A percentile compares a stretch with the other conserved stretches of the same genome.
Evolutionary conservation across 306 rosid species (phyloP).

Genomic region (Lathyrus tuberosus): DNA sequence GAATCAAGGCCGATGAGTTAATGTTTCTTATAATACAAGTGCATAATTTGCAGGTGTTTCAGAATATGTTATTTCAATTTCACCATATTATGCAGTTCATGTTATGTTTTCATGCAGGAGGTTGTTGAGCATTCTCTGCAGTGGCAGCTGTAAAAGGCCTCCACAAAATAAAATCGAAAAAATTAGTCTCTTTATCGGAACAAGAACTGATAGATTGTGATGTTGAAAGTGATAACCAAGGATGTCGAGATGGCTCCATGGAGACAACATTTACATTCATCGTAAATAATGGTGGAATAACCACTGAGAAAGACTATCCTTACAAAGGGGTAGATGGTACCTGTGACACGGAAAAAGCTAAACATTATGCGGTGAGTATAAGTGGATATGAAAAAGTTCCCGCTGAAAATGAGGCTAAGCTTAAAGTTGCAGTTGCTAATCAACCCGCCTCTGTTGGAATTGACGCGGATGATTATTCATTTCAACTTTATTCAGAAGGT

Average conservation of each 20-base stretch:
- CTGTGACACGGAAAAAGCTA: constrained; percentile 44
- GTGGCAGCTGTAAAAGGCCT: constrained; percentile 87
- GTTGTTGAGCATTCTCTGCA: constrained; percentile 88
- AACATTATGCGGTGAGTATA: constrained; percentile 42
- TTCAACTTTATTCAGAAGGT: constrained; percentile 71
- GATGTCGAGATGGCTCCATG: constrained; percentile 77
- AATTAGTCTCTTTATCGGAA: constrained; percentile 66
- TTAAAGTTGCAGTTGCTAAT: constrained; percentile 62
- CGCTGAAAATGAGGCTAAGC: constrained; percentile 46
- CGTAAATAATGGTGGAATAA: constrained; percentile 48
- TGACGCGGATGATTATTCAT: constrained; percentile 52
- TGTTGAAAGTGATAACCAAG: constrained; percentile 50
- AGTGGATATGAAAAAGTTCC: constrained; percentile 65
- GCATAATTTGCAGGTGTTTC: neutral
- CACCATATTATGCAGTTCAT: constrained; percentile 4
- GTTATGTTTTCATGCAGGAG: constrained; percentile 46
- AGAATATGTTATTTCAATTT: neutral
- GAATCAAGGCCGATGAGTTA: constrained; percentile 84
- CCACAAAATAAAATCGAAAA: constrained; percentile 61
- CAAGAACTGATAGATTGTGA: constrained; percentile 79
- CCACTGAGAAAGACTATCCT: constrained; percentile 54
- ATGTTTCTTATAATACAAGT: constrained; percentile 19
- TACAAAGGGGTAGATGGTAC: constrained; percentile 50
- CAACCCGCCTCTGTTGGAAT: constrained; percentile 74
- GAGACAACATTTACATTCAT: constrained; percentile 65